phyloP scores from a whole-genome alignment of 768 basidiomycete species.

The Xerocomus potaroensis region DNA sequence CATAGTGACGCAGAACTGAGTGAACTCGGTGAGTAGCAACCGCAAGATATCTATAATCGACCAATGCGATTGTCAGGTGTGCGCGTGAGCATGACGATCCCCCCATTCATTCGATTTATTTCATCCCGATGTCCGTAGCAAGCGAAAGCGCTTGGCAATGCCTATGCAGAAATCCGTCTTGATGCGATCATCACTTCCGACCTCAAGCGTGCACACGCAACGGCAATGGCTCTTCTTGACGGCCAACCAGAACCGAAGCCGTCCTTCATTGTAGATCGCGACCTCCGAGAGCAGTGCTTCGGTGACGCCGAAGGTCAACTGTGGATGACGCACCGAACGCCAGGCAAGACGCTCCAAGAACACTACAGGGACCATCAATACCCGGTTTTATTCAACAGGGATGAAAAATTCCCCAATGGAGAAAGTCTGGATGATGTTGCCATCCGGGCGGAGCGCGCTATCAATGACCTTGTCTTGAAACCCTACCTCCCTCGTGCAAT shows the following conservation, averaged over 20 bases:
- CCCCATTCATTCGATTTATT: not conserved
- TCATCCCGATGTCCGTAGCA: constrained; percentile 39
- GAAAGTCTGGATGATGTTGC: constrained; percentile 66
- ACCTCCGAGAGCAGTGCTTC: constrained; percentile 66
- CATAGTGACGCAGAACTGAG: constrained; percentile 71
- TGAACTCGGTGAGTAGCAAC: constrained; percentile 55
- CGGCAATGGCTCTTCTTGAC: constrained; percentile 52
- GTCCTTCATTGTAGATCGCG: constrained; percentile 42
- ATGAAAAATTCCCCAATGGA: constrained; percentile 62
- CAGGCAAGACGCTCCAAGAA: constrained; percentile 35
- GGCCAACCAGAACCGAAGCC: constrained; percentile 46
- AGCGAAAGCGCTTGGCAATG: constrained; percentile 57
- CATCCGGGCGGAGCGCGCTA: constrained; percentile 45
- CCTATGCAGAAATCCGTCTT: constrained; percentile 46
- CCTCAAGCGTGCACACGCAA: constrained; percentile 59
- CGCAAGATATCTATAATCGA: not conserved
- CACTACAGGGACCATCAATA: constrained; percentile 52
- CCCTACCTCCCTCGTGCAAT: constrained; percentile 48
- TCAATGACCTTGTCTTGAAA: constrained; percentile 47
- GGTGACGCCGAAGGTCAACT: constrained; percentile 66
- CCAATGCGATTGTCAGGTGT: constrained; percentile 40
- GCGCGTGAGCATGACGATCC: constrained; percentile 35
- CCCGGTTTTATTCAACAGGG: constrained; percentile 43
- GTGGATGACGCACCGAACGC: constrained; percentile 31
- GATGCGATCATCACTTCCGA: constrained; percentile 62